phyloP scores from a whole-genome alignment of 257 asterid genomes.

The Solanum pinnatisectum region DNA sequence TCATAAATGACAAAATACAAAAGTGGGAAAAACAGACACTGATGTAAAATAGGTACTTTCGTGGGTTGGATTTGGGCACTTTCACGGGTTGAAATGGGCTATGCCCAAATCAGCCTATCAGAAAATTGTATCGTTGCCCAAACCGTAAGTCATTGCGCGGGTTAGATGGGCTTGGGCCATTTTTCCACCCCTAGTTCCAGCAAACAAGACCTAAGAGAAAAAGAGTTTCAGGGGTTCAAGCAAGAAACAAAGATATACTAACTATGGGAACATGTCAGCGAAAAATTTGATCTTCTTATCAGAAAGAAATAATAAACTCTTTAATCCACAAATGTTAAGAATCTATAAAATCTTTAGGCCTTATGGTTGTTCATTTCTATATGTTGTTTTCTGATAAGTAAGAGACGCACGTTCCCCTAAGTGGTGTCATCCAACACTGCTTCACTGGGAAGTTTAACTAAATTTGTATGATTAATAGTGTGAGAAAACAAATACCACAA shows the following conservation, averaged over 20 bases:
- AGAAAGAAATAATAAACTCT: not conserved
- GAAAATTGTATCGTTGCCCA: not conserved
- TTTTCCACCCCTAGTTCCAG: not conserved
- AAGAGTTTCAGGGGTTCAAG: not conserved
- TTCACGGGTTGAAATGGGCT: not conserved
- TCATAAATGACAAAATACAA: not conserved
- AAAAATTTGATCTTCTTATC: not conserved
- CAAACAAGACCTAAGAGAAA: not conserved
- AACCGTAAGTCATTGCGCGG: not conserved
- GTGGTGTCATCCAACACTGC: not conserved
- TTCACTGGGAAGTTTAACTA: not conserved
- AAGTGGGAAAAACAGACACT: not conserved
- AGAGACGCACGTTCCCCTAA: not conserved
- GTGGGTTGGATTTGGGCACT: not conserved
- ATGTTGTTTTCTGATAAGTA: not conserved
- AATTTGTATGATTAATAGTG: not conserved
- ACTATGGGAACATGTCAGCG: not conserved
- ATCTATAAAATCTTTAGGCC: not conserved
- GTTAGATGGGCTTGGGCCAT: not conserved
- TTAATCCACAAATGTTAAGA: not conserved
- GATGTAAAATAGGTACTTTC: not conserved
- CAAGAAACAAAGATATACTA: not conserved
- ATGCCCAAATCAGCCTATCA: not conserved
- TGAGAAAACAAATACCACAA: not conserved
- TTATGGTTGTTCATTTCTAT: not conserved